Evolutionary conservation across 1,284 basidiomycete genomes (phyloP).

Genomic region (Pascua sp.): DNA sequence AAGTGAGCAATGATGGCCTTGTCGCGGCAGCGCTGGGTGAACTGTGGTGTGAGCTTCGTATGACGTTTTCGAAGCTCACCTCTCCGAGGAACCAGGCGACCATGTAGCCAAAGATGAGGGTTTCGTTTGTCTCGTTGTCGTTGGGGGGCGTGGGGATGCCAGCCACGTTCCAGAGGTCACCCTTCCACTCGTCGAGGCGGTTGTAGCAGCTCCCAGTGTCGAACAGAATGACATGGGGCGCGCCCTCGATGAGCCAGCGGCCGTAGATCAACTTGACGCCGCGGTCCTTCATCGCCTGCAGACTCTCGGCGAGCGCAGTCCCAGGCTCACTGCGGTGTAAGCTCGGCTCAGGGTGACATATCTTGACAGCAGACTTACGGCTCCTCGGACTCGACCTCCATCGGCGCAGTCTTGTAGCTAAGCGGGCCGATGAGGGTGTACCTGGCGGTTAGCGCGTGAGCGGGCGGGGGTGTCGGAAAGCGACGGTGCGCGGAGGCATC

Average conservation of each 20-base stretch:
- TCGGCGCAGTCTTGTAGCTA: conserved; percentile 94
- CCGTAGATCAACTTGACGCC: conserved; percentile 95
- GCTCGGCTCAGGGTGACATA: background rate
- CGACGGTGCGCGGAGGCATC: too few relatives aligned
- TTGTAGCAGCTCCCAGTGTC: conserved; percentile 87
- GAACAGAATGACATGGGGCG: conserved; percentile 89
- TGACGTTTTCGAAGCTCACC: conserved; percentile 53
- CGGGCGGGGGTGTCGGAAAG: too few relatives aligned
- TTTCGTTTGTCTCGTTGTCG: conserved; percentile 97
- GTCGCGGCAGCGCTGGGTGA: conserved; percentile 69
- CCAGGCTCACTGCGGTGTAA: conserved; percentile 42
- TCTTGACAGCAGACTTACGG: conserved; percentile 55
- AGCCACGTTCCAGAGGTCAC: conserved; percentile 94
- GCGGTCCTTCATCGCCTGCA: conserved; percentile 73
- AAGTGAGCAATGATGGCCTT: conserved; percentile 93
- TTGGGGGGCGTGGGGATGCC: conserved; percentile 94
- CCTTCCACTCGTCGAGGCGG: conserved; percentile 95
- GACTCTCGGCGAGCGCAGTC: conserved; percentile 62
- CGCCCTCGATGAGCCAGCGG: conserved; percentile 95
- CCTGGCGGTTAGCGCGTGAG: conserved; percentile 49
- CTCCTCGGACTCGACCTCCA: conserved; percentile 95
- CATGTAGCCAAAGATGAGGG: conserved; percentile 98
- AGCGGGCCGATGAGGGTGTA: conserved; percentile 92
- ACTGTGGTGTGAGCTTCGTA: conserved; percentile 53
- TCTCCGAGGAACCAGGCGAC: conserved; percentile 99